Evolutionary conservation across 257 asterid genomes (phyloP).

Genomic region (Forsythia viridissima): DNA sequence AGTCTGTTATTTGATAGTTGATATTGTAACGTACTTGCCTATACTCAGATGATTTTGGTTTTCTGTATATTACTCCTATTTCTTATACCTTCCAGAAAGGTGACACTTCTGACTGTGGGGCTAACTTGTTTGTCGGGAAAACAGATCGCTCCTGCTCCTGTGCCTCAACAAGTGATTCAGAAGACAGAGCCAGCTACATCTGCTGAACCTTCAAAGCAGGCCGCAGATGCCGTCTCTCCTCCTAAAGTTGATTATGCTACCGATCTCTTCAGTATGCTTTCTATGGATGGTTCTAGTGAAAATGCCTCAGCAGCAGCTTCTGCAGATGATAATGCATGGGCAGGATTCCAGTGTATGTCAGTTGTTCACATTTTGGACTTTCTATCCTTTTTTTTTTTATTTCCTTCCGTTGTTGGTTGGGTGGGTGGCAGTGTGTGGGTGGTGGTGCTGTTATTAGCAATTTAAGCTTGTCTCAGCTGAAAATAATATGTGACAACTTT

Average conservation of each 20-base stretch:
- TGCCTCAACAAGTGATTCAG: conserved; percentile 50
- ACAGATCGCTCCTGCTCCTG: conserved; percentile 71
- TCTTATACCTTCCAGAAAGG: conserved; percentile 17
- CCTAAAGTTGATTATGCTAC: conserved; percentile 88
- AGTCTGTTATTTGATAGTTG: neutral
- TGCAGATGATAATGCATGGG: conserved; percentile 82
- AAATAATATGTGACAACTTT: conserved; percentile 25
- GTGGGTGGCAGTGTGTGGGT: neutral
- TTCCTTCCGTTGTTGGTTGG: neutral
- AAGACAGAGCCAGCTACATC: conserved; percentile 53
- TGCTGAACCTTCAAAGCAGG: conserved; percentile 51
- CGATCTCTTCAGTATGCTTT: conserved; percentile 89
- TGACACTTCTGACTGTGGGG: conserved; percentile 10
- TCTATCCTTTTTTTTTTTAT: neutral
- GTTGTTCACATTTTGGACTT: conserved; percentile 10
- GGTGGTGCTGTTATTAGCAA: neutral
- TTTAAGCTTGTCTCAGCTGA: conserved; percentile 20
- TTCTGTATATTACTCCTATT: neutral
- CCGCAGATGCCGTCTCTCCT: conserved; percentile 48
- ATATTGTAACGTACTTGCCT: neutral
- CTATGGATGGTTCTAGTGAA: conserved; percentile 67
- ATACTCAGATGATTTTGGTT: neutral
- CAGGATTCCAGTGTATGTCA: conserved; percentile 89
- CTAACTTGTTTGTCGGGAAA: conserved; percentile 19
- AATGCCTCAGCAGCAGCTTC: conserved; percentile 53